A percentile compares a stretch with the other conserved stretches of the same genome.
phyloP scores from a whole-genome alignment of 306 rosid genomes.

The Carpinus viminea region DNA sequence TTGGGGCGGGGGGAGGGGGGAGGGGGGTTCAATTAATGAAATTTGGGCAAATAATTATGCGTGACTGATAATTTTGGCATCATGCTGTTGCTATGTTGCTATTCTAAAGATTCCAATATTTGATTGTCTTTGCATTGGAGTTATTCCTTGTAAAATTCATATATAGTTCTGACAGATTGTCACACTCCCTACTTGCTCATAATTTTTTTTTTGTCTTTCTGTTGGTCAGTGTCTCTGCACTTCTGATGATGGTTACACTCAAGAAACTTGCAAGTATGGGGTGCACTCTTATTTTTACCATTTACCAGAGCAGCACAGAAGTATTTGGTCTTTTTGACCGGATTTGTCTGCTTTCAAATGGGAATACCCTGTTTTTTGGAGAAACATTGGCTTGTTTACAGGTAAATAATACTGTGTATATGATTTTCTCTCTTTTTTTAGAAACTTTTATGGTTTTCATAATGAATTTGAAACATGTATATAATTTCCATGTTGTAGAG shows the following conservation, averaged over 20 bases:
- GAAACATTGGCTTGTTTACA: conserved; percentile 98
- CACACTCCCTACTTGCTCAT: not conserved
- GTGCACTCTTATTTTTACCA: conserved; percentile 81
- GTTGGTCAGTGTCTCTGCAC: conserved; percentile 79
- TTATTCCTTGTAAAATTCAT: not conserved
- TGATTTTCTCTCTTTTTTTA: not conserved
- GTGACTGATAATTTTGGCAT: not conserved
- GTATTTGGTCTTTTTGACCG: conserved; percentile 98
- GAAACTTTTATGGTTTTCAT: not conserved
- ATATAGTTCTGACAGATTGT: not conserved
- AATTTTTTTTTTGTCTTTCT: not conserved
- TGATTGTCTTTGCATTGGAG: conserved; percentile 4
- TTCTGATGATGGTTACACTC: conserved; percentile 98
- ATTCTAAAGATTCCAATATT: not conserved
- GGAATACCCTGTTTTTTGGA: conserved; percentile 94
- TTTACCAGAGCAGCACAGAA: conserved; percentile 98
- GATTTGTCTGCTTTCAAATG: conserved; percentile 97
- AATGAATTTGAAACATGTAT: not conserved
- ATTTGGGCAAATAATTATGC: not conserved
- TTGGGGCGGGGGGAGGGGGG: not conserved
- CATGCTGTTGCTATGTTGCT: not conserved
- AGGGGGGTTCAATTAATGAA: not conserved
- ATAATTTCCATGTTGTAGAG: conserved; percentile 12
- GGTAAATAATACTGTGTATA: conserved; percentile 42
- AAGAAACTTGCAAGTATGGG: conserved; percentile 98